Evolutionary conservation across 2,329 filamentous ascomycete species (phyloP).

Genomic region (Alternaria angustiovoidea): DNA sequence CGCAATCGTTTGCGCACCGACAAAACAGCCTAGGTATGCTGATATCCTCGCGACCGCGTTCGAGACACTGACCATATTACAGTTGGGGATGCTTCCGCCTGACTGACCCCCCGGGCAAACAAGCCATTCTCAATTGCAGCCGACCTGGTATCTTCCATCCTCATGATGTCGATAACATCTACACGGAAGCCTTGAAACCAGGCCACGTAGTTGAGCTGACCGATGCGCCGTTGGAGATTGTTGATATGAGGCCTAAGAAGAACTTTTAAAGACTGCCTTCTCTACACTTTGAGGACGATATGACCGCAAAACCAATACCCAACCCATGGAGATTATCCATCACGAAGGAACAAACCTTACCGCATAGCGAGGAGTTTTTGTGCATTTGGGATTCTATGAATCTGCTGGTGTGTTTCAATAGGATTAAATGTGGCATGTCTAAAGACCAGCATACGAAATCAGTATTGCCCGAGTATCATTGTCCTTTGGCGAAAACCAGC

Average conservation of each 20-base stretch:
- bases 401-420: not conserved
- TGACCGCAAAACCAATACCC: not conserved
- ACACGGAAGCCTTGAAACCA: constrained; percentile 72
- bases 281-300: not conserved
- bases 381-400: not conserved
- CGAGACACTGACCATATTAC: constrained; percentile 1
- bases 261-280: constrained; percentile 12
- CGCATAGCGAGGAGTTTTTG: constrained; percentile 17
- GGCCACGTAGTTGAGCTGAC: constrained; percentile 67
- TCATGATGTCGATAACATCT: constrained; percentile 74
- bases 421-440: not conserved
- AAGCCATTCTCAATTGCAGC: constrained; percentile 81
- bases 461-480: not conserved
- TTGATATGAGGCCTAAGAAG: constrained; percentile 63
- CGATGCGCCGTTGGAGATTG: constrained; percentile 68
- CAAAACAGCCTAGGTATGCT: constrained; percentile 75
- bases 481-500: not conserved
- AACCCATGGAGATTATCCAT: not conserved
- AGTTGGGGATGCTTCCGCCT: constrained; percentile 93
- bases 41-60: not conserved
- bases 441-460: too few relatives aligned
- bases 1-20: constrained; percentile 94
- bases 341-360: not conserved
- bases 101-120: constrained; percentile 89
- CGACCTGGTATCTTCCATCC: constrained; percentile 86